A percentile compares a stretch with the other conserved stretches of the same genome.
Conservation (phyloP, 2,329 filamentous ascomycete species). For the Blumeria graminis region DNA sequence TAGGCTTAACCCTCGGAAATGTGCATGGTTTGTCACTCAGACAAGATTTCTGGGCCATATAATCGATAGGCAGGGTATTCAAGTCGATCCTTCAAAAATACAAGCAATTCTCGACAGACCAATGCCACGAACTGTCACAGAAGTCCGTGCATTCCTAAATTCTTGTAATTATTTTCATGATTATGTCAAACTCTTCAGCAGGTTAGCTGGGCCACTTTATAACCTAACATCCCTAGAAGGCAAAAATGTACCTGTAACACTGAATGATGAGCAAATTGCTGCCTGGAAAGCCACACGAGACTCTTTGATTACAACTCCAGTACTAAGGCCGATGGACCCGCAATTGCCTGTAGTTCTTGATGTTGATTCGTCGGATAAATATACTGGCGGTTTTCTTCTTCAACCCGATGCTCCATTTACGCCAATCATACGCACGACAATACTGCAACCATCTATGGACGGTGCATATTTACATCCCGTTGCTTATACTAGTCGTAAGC, state of each 20-base stretch:
- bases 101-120: neutral
- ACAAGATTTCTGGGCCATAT: neutral
- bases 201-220: neutral
- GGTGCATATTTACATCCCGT: neutral
- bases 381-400: neutral
- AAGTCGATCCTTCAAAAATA: neutral
- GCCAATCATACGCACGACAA: too few relatives aligned
- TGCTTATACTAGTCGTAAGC: neutral
- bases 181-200: slow-evolving; percentile 1
- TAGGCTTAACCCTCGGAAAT: neutral
- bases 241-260: neutral
- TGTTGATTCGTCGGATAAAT: neutral
- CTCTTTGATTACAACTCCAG: neutral
- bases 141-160: neutral
- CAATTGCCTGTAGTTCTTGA: neutral
- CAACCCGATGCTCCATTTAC: too few relatives aligned
- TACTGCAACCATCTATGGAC: neutral
- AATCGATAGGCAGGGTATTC: neutral
- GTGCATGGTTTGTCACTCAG: neutral
- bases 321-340: neutral
- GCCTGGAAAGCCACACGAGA: neutral
- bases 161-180: neutral
- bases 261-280: neutral
- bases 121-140: neutral
- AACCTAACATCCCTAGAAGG: neutral